These are phyloP conservation scores for Cladosporium halotolerans DNA, from an alignment of 2,329 filamentous ascomycete species.

Conservation along the genomic window DNA sequence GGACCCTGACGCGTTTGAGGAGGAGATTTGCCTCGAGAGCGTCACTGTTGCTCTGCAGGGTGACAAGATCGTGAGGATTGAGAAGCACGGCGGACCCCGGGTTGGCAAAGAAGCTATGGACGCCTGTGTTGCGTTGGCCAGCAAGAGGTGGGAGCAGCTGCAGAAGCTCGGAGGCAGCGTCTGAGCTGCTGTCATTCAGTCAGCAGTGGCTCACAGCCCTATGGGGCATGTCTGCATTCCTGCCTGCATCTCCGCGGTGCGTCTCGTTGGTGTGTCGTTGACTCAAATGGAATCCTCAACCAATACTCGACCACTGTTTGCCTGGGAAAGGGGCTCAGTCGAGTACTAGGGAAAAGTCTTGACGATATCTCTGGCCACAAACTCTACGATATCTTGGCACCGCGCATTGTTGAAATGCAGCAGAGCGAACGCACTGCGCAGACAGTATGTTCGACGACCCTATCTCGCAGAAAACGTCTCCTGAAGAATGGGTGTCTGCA, in stretches of 20 bases:
- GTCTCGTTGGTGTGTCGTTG: too few relatives aligned
- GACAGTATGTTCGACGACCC: too few relatives aligned
- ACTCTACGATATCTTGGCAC: too few relatives aligned
- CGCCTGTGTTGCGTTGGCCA: conserved; percentile 42
- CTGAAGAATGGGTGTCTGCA: too few relatives aligned
- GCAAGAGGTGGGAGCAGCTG: neutral
- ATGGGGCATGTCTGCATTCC: conserved; percentile 54
- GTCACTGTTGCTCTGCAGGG: conserved; percentile 59
- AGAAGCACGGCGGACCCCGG: conserved; percentile 74
- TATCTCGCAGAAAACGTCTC: too few relatives aligned
- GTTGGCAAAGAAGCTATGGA: conserved; percentile 59
- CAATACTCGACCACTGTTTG: too few relatives aligned
- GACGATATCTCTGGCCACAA: too few relatives aligned
- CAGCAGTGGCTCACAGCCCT: conserved; percentile 27
- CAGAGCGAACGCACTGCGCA: too few relatives aligned
- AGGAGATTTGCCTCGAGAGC: conserved; percentile 74
- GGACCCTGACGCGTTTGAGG: conserved; percentile 87
- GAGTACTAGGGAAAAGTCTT: too few relatives aligned
- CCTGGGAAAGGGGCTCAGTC: too few relatives aligned
- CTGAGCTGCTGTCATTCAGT: conserved; percentile 20
- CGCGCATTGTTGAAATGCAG: too few relatives aligned
- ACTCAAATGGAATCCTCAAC: too few relatives aligned
- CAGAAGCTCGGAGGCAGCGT: conserved; percentile 19
- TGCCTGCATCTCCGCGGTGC: conserved; percentile 54
- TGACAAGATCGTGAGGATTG: conserved; percentile 60